Percentiles rank a stretch among this genome's conserved stretches.
phyloP scores from a whole-genome alignment of 441 rosid genomes.

The Heliophila coronopifolia region DNA sequence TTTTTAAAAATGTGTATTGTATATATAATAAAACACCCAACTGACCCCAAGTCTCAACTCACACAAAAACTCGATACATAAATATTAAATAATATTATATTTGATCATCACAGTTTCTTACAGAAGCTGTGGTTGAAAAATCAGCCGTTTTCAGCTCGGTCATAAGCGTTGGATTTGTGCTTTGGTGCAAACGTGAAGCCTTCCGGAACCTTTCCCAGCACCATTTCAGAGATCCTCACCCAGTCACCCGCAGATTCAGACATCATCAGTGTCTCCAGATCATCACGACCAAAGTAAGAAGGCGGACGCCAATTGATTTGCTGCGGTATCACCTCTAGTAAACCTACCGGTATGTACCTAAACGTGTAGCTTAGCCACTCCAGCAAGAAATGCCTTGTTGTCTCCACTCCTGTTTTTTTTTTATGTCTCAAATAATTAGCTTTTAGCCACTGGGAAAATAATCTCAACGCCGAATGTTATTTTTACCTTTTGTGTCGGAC shows the following conservation, averaged over 20 bases:
- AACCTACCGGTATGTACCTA: constrained; percentile 81
- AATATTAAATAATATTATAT: no score
- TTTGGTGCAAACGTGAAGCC: constrained; percentile 88
- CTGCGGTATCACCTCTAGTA: constrained; percentile 78
- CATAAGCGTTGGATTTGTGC: constrained; percentile 88
- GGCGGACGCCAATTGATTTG: constrained; percentile 88
- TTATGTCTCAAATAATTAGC: no score
- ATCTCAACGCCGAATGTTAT: background rate
- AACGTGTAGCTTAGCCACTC: constrained; percentile 90
- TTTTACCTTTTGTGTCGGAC: constrained; percentile 73
- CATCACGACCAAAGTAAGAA: constrained; percentile 79
- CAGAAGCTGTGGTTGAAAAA: background rate
- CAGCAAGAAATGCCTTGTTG: constrained; percentile 84
- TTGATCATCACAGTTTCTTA: no score
- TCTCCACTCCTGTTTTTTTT: constrained; percentile 97
- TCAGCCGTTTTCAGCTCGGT: constrained; percentile 85
- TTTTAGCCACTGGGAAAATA: background rate
- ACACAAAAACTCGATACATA: no score
- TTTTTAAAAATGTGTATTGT: no score
- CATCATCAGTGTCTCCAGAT: constrained; percentile 86
- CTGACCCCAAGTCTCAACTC: no score
- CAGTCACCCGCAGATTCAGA: constrained; percentile 95
- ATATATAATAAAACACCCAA: no score
- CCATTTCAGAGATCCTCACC: constrained; percentile 86
- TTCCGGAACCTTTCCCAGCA: constrained; percentile 86